Evolutionary conservation across 306 rosid species (phyloP).

Genomic region (Rosa multiflora): DNA sequence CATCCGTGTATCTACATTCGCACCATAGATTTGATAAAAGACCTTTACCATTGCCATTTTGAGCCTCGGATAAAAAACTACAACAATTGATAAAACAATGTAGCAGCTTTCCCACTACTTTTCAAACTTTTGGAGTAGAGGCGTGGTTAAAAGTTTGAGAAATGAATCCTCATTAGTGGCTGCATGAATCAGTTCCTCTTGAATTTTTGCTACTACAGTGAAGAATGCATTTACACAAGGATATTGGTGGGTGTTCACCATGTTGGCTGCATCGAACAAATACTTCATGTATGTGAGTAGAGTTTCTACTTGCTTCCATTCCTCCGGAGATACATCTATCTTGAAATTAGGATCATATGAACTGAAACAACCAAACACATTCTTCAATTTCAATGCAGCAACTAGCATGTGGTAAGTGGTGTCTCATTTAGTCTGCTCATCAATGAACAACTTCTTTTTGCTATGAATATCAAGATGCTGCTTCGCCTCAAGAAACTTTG

Average conservation of each 20-base stretch:
- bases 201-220: constrained; percentile 62
- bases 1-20: constrained; percentile 63
- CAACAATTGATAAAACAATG: constrained; percentile 67
- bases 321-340: constrained; percentile 47
- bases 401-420: constrained; percentile 78
- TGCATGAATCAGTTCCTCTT: constrained; percentile 51
- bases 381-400: constrained; percentile 69
- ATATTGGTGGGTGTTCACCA: constrained; percentile 43
- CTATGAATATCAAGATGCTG: constrained; percentile 51
- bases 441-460: constrained; percentile 51
- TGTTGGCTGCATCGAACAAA: constrained; percentile 59
- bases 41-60: constrained; percentile 67
- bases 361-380: constrained; percentile 72
- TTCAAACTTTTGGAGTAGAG: constrained; percentile 67
- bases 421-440: constrained; percentile 71
- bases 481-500: constrained; percentile 65
- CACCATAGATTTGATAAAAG: constrained; percentile 58
- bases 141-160: constrained; percentile 49
- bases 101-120: constrained; percentile 77
- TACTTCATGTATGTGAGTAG: constrained; percentile 59
- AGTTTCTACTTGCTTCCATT: constrained; percentile 69
- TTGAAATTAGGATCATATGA: constrained; percentile 48
- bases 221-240: constrained; percentile 70
- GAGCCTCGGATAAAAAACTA: constrained; percentile 77
- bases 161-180: constrained; percentile 69